Evolutionary conservation across 139 green algal genomes (phyloP).

Genomic region (Chlamydomonas eustigma): DNA sequence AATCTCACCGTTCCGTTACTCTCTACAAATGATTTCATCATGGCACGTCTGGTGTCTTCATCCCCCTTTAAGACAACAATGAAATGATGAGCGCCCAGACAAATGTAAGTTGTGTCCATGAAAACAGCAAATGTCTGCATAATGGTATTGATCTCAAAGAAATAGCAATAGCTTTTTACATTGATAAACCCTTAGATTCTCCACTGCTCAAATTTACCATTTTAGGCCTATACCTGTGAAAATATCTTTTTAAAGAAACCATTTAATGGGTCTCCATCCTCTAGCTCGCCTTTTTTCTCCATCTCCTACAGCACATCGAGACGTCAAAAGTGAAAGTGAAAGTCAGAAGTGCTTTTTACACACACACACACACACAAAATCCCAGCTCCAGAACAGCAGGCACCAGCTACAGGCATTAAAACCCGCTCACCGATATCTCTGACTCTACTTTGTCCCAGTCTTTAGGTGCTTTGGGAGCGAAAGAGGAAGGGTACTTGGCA

Average conservation of each 20-base stretch:
- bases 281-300: constrained; percentile 58
- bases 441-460: constrained; percentile 76
- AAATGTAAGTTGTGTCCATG: too few relatives aligned
- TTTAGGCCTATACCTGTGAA: neutral
- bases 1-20: constrained; percentile 78
- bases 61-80: constrained; percentile 20
- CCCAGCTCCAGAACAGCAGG: neutral
- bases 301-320: constrained; percentile 26
- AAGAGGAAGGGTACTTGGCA: constrained; percentile 51
- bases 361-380: neutral
- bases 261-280: constrained; percentile 49
- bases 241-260: constrained; percentile 69
- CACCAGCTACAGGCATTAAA: too few relatives aligned
- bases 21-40: constrained; percentile 94
- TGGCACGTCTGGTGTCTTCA: constrained; percentile 70
- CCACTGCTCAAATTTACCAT: too few relatives aligned
- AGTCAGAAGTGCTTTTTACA: neutral
- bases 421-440: constrained; percentile 41
- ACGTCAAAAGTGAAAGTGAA: neutral
- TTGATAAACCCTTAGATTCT: too few relatives aligned
- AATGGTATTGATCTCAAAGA: too few relatives aligned
- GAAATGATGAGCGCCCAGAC: neutral
- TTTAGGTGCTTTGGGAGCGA: constrained; percentile 36
- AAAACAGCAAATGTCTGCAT: too few relatives aligned
- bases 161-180: too few relatives aligned